These are phyloP conservation scores for Gautieria morchelliformis DNA, from an alignment of 768 basidiomycete genomes.

Conservation along the genomic window DNA sequence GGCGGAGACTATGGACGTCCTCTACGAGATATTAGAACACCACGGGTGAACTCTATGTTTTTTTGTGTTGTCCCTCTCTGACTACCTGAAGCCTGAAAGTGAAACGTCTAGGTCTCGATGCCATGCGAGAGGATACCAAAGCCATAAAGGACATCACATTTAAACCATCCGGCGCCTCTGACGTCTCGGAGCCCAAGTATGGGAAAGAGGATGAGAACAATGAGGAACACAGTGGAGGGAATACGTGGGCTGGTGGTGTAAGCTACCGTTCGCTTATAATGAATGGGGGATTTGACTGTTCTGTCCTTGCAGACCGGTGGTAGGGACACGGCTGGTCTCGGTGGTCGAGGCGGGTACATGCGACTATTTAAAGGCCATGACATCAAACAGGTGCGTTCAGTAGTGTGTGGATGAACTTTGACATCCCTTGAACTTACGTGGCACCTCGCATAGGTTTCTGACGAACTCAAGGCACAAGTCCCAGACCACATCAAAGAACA, in stretches of 20 bases:
- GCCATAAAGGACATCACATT: conserved; percentile 49
- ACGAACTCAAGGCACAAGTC: conserved; percentile 45
- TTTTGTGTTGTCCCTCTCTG: background rate
- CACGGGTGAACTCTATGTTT: conserved; percentile 38
- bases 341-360: conserved; percentile 60
- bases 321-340: conserved; percentile 55
- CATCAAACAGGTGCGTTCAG: conserved; percentile 41
- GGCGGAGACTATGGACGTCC: conserved; percentile 52
- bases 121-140: conserved; percentile 43
- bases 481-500: conserved; percentile 53
- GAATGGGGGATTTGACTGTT: background rate
- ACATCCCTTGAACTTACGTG: background rate
- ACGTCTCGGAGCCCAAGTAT: conserved; percentile 45
- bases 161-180: conserved; percentile 40
- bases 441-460: conserved; percentile 30
- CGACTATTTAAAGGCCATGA: conserved; percentile 53
- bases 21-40: conserved; percentile 46
- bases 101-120: conserved; percentile 44
- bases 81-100: conserved; percentile 31
- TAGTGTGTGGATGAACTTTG: background rate
- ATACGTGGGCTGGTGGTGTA: conserved; percentile 59
- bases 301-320: conserved; percentile 42
- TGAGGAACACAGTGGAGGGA: conserved; percentile 48
- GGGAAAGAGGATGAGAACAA: conserved; percentile 51
- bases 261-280: background rate